Evolutionary conservation across 2,329 filamentous ascomycete species (phyloP), one percentile per base, ranked within the genome.

Genomic region (Dothideomycetidae sp.): DNA sequence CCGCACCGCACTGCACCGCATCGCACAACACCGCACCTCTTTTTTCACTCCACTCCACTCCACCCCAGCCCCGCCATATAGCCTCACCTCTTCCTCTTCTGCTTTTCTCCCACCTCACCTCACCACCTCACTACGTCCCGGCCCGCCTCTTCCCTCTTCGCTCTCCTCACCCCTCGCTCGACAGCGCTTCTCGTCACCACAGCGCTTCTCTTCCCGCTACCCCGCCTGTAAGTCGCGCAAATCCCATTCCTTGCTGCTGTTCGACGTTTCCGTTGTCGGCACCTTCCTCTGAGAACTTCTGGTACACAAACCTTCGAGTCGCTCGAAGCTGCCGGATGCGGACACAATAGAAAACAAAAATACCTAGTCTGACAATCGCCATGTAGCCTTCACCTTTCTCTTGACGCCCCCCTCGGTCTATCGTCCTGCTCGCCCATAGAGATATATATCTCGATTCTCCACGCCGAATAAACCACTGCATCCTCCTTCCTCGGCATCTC

Each of bases 401-500:
- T 26, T 28, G 29, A 17, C 21, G n/a, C 21, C 21, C n/a, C n/a
- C 21, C n/a, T n/a, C 21, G n/a, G n/a, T n/a, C n/a, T 26, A n/a
- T 26, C 21, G 7, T 26, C n/a, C 21, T 7, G 7, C 21, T 26
- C n/a, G 21, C 7, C 21, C 21, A n/a, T 7, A 26, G n/a, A 26
- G 21, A 26, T 26, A 26, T 7, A 26, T 26, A 7, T 26, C 21
- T 7, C 7, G 7, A 26, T 26, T 33, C 12, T 10, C 28, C 36
- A 9, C 17, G 17, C 31, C 21, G 16, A 18, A 23, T 29, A 32
- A 29, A 18, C 31, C 17, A 30, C 18, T 37, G 10, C 33, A 33
- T 26, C 29, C 31, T 33, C 29, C 16, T 36, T 34, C 33, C 33
- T 14, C 35, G 37, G 19, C 38, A 40, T 35, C 33, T 40, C n/a